Percentiles rank a stretch among this genome's conserved stretches.
phyloP scores from a whole-genome alignment of 139 green algal genomes.

The Tetradesmus obliquus region DNA sequence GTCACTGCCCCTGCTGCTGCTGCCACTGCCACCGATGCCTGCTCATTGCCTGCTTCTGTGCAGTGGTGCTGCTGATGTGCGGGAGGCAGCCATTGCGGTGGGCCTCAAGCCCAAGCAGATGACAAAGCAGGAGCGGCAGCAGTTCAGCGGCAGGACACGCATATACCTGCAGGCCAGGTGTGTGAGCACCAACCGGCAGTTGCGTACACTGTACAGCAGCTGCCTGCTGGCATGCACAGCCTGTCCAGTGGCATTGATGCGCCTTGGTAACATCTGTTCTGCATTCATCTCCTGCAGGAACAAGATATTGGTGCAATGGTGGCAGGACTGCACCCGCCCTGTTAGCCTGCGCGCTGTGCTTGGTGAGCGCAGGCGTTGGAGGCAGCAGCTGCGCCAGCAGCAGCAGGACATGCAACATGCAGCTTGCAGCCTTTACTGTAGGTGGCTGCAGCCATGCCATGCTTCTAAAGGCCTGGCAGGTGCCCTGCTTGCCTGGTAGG shows the following conservation, averaged over 20 bases:
- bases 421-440: neutral
- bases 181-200: neutral
- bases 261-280: neutral
- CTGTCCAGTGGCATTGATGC: no score
- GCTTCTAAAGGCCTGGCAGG: neutral
- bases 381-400: neutral
- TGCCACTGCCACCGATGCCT: neutral
- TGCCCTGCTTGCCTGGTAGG: neutral
- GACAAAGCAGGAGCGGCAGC: constrained; percentile 60
- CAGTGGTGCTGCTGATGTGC: neutral
- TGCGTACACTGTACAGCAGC: neutral
- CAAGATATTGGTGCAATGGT: constrained; percentile 66
- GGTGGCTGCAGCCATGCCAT: neutral
- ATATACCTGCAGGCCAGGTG: constrained; percentile 34
- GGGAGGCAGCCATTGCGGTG: constrained; percentile 58
- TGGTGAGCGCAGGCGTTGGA: constrained; percentile 22
- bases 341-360: constrained; percentile 55
- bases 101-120: constrained; percentile 62
- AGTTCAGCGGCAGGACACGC: constrained; percentile 45
- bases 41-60: neutral
- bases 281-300: constrained; percentile 51
- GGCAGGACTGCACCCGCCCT: constrained; percentile 51
- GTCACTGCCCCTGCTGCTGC: neutral
- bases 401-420: neutral
- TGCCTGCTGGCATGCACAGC: no score